phyloP scores from a whole-genome alignment of 257 asterid genomes.

The Lantana camara region DNA sequence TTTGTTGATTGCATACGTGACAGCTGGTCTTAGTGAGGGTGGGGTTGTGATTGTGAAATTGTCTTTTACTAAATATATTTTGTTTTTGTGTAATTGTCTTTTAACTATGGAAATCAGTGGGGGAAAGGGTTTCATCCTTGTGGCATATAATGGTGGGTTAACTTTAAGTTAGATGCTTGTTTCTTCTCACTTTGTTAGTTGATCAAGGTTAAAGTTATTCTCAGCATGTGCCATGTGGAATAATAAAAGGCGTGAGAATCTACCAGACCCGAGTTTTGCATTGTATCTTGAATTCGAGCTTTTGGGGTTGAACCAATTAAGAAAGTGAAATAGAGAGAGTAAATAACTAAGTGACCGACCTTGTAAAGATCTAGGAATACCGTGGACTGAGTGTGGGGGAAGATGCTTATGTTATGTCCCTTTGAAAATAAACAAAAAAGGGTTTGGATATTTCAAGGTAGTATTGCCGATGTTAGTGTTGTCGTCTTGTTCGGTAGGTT shows the following conservation, averaged over 20 bases:
- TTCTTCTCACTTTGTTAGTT: not conserved
- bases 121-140: not conserved
- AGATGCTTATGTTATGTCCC: too few species aligned
- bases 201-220: not conserved
- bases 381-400: too few species aligned
- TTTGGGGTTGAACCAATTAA: too few species aligned
- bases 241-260: too few species aligned
- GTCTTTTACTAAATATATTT: not conserved
- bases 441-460: not conserved
- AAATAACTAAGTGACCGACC: too few species aligned
- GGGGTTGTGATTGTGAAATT: constrained; percentile 22
- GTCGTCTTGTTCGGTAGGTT: not conserved
- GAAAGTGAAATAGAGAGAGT: too few species aligned
- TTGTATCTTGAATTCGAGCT: too few species aligned
- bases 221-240: too few species aligned
- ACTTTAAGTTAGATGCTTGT: constrained; percentile 10
- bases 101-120: not conserved
- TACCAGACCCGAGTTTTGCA: too few species aligned
- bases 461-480: not conserved
- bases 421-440: too few species aligned
- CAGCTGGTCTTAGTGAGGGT: constrained; percentile 29
- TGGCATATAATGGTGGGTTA: constrained; percentile 18
- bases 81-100: too few species aligned
- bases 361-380: too few species aligned
- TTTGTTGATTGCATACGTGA: constrained; percentile 1